Evolutionary conservation across 2,329 filamentous ascomycete species (phyloP).

Genomic region (Verticillium tricorpus): DNA sequence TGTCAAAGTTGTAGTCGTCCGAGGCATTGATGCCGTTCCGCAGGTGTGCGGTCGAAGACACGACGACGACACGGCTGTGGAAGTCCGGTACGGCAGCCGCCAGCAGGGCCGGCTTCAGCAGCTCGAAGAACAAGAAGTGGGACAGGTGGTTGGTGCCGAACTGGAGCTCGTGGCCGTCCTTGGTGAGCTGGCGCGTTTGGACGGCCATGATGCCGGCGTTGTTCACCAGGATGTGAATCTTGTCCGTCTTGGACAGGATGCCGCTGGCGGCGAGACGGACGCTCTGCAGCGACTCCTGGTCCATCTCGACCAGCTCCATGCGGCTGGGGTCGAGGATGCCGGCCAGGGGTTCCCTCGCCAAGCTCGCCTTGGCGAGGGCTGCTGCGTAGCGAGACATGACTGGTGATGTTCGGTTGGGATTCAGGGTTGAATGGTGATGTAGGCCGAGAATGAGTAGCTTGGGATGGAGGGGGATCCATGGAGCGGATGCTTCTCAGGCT

Average conservation of each 20-base stretch:
- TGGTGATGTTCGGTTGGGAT: background rate
- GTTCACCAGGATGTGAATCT: slow-evolving; percentile 27
- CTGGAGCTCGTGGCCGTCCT: slow-evolving; percentile 28
- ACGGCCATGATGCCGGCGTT: slow-evolving; percentile 28
- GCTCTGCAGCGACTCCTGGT: slow-evolving; percentile 12
- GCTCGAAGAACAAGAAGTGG: slow-evolving; percentile 50
- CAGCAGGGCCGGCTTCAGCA: slow-evolving; percentile 40
- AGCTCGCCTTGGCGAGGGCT: slow-evolving; percentile 17
- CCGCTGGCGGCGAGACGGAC: slow-evolving; percentile 21
- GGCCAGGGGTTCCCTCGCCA: slow-evolving; percentile 18
- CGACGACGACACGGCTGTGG: slow-evolving; percentile 39
- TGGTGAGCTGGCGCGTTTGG: slow-evolving; percentile 7
- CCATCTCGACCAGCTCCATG: slow-evolving; percentile 15
- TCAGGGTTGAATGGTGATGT: too few relatives aligned
- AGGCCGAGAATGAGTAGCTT: too few relatives aligned
- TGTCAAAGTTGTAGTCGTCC: slow-evolving; percentile 33
- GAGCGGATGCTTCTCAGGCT: too few relatives aligned
- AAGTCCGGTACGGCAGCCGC: slow-evolving; percentile 30
- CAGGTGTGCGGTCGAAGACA: slow-evolving; percentile 27
- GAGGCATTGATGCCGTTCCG: slow-evolving; percentile 21
- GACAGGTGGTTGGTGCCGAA: slow-evolving; percentile 48
- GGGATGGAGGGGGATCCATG: too few relatives aligned
- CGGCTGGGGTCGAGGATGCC: slow-evolving; percentile 8
- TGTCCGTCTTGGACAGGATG: slow-evolving; percentile 21
- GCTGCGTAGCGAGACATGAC: slow-evolving; percentile 10